These are phyloP conservation scores for Cyberlindnera mississippiensis DNA, from an alignment of 805 yeast species.

Conservation along the genomic window DNA sequence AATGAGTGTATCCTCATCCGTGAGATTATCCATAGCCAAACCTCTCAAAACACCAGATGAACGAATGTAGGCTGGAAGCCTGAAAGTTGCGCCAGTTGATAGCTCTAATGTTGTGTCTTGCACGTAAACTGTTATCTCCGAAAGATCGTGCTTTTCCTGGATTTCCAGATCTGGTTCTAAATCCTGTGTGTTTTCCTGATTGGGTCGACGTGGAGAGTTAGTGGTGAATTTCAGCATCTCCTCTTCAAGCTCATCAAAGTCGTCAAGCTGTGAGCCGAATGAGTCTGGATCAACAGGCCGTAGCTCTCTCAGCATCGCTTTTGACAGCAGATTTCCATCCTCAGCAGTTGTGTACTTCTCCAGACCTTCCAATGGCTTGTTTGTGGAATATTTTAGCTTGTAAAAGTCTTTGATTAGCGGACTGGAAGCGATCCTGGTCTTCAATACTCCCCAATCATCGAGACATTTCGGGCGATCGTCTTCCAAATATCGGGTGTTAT, in stretches of 20 bases:
- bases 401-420: constrained; percentile 36
- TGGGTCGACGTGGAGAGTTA: constrained; percentile 3
- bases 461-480: background rate
- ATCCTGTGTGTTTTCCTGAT: constrained; percentile 3
- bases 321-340: constrained; percentile 30
- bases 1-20: constrained; percentile 36
- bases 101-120: constrained; percentile 16
- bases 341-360: constrained; percentile 2
- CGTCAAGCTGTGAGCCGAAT: constrained; percentile 18
- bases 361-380: constrained; percentile 22
- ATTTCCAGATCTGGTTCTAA: no score
- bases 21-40: constrained; percentile 2
- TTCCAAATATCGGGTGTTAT: background rate
- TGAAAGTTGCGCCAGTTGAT: constrained; percentile 10
- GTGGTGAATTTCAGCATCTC: constrained; percentile 19
- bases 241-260: constrained; percentile 16
- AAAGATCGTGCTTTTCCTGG: no score
- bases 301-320: constrained; percentile 23
- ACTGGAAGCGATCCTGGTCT: constrained; percentile 38
- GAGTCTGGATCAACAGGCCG: constrained; percentile 24
- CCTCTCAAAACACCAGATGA: constrained; percentile 20
- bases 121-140: constrained; percentile 15
- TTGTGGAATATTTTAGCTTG: constrained; percentile 25
- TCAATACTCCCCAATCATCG: constrained; percentile 24
- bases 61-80: constrained; percentile 17